A percentile compares a stretch with the other conserved stretches of the same genome.
Conservation (phyloP, 2,329 filamentous ascomycete genomes). For the Microdochium bolleyi region DNA sequence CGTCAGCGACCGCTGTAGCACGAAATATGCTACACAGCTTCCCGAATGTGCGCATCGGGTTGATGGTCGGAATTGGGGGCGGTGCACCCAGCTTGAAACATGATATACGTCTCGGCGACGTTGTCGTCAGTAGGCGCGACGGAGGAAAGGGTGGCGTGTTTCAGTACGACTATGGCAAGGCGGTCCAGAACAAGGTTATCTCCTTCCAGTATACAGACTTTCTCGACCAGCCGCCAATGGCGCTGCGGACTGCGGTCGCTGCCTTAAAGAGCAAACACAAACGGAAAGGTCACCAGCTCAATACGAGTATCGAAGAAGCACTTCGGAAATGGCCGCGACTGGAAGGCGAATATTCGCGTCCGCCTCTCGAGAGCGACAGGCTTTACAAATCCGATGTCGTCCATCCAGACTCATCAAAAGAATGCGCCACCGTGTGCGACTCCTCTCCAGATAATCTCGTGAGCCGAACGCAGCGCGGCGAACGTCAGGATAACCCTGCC, state of each 20-base stretch:
- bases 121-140: constrained; percentile 14
- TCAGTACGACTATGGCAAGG: constrained; percentile 23
- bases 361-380: constrained; percentile 13
- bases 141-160: constrained; percentile 13
- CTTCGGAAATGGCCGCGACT: constrained; percentile 16
- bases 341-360: constrained; percentile 13
- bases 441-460: background rate
- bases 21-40: constrained; percentile 17
- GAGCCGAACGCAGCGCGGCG: constrained; percentile 4
- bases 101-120: constrained; percentile 21
- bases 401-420: background rate
- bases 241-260: constrained; percentile 4
- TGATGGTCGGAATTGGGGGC: constrained; percentile 24
- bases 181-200: constrained; percentile 10
- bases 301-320: constrained; percentile 15
- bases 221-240: constrained; percentile 2
- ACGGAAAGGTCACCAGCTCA: constrained; percentile 12
- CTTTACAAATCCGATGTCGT: constrained; percentile 14
- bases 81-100: constrained; percentile 17
- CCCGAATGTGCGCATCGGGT: constrained; percentile 13
- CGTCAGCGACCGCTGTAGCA: constrained; percentile 13
- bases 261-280: constrained; percentile 15
- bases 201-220: constrained; percentile 6
- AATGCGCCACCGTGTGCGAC: constrained; percentile 1
- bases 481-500: constrained; percentile 11